Evolutionary conservation across 1,139 yeast species (phyloP).

Genomic region (Blastobotrys malaysiensis): DNA sequence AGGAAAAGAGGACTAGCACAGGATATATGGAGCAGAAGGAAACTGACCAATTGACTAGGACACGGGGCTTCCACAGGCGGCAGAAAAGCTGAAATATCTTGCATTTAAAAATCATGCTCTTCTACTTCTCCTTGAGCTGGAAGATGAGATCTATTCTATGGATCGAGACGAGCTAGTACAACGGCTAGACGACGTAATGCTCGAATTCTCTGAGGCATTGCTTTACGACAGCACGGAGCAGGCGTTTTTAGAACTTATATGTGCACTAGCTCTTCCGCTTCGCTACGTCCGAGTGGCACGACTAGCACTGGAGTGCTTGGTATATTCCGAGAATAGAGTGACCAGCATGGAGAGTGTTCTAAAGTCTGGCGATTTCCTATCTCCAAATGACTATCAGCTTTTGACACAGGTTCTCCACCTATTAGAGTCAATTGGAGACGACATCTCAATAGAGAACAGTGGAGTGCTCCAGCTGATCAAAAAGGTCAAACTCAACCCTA

Average conservation of each 20-base stretch:
- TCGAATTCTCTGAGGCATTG: conserved; percentile 33
- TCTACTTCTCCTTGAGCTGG: conserved; percentile 52
- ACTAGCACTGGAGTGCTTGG: conserved; percentile 60
- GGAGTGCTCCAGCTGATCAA: conserved; percentile 18
- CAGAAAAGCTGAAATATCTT: conserved; percentile 67
- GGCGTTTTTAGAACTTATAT: conserved; percentile 26
- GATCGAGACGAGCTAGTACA: conserved; percentile 26
- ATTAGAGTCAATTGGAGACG: conserved; percentile 25
- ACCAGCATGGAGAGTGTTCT: conserved; percentile 23
- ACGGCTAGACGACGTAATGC: conserved; percentile 27
- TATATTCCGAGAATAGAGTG: conserved; percentile 26
- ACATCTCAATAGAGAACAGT: conserved; percentile 23
- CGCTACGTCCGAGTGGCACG: conserved; percentile 48
- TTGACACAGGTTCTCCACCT: conserved; percentile 25
- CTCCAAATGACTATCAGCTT: conserved; percentile 21
- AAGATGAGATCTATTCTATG: conserved; percentile 20
- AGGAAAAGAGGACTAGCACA: not conserved
- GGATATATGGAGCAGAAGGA: not conserved
- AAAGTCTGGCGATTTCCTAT: conserved; percentile 17
- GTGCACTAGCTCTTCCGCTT: conserved; percentile 25
- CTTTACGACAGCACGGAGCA: conserved; percentile 32
- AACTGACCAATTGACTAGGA: conserved; percentile 12
- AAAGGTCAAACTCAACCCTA: conserved; percentile 13
- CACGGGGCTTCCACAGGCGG: conserved; percentile 54
- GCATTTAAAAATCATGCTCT: conserved; percentile 80